Evolutionary conservation across 2,329 filamentous ascomycete species (phyloP).

Genomic region (Penicillium sp.): DNA sequence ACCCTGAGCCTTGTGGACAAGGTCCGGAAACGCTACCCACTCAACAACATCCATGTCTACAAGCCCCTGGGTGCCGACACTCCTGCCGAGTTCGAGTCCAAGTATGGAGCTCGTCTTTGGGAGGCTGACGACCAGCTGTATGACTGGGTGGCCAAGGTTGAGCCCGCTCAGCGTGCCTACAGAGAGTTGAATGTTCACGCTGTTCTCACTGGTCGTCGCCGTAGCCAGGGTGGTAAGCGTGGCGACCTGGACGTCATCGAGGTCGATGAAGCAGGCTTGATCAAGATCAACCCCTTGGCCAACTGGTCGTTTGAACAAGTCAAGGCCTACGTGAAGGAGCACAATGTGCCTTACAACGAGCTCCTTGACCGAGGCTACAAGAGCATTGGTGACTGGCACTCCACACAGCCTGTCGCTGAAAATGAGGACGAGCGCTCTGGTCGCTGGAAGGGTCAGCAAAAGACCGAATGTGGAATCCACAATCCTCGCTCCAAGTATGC

Average conservation of each 20-base stretch:
- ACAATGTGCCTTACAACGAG: conserved; percentile 89
- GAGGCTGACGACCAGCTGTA: conserved; percentile 82
- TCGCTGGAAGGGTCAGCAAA: conserved; percentile 90
- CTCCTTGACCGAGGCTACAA: conserved; percentile 94
- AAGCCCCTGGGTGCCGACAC: conserved; percentile 72
- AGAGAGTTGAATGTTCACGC: conserved; percentile 79
- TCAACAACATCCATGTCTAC: conserved; percentile 79
- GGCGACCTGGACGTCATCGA: conserved; percentile 88
- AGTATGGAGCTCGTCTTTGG: conserved; percentile 79
- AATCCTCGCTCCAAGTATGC: conserved; percentile 94
- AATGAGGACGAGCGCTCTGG: conserved; percentile 94
- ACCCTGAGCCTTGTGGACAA: conserved; percentile 68
- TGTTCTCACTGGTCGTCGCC: conserved; percentile 83
- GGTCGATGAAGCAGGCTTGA: conserved; percentile 79
- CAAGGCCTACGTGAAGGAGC: conserved; percentile 74
- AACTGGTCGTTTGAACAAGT: conserved; percentile 92
- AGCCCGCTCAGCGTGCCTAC: conserved; percentile 89
- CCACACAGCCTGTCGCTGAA: conserved; percentile 79
- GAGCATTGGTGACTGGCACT: conserved; percentile 97
- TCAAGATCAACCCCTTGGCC: conserved; percentile 97
- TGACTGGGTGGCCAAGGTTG: conserved; percentile 96
- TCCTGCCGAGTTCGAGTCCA: conserved; percentile 69
- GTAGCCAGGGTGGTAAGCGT: conserved; percentile 88
- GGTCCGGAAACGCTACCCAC: conserved; percentile 69
- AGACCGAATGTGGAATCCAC: conserved; percentile 98